Evolutionary conservation across 202 grass and related monocot species (phyloP), one percentile per base, ranked within the genome.

Genomic region (Thinopyrum obtusiflorum): DNA sequence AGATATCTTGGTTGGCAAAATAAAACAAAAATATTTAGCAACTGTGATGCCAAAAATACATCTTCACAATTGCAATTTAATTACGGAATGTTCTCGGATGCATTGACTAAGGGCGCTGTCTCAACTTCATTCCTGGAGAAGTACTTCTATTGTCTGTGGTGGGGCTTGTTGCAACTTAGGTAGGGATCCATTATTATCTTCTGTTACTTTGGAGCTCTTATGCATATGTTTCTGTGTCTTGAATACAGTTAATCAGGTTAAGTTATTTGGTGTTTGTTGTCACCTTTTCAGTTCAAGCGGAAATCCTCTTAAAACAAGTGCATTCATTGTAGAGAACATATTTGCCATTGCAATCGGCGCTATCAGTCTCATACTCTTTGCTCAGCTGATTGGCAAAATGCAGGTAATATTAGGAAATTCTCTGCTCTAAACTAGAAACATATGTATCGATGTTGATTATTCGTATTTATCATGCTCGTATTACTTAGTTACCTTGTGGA

Each of bases 151-250:
- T 97, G 92, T 85, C 80, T 99, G 4, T 99, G 94, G 94, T 99
- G 97, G 97, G 97, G 97, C 47, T 88, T 99, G 67, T 81, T 94
- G 80, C 94, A 96, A 80, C 86, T 99, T 69, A 99, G 97, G 97
- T 99, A 89, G 79, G 23, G 40, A 65, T 55, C 51, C 18, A 11
- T 64, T 3, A 26, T 36, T 33, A 61, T 78, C 5, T 76, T 76
- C 8, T 76, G 2, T 67, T 37, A 31, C 44, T 39, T 39, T 39
- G 9, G 37, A 39, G 37, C 10, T 39, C 9, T 39, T 39, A 10
- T 39, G 37, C 8, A 39, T 39, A 39, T 0, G 24, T 21, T 76
- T 78, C 2, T 77, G n/a, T 83, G 20, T 24, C 26, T 78, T 20
- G n/a, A 81, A 39, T 9, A 25, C 4, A 40, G 77, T 40, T 44